A percentile compares a stretch with the other conserved stretches of the same genome.
Conservation (phyloP, 768 basidiomycete genomes). For the Amanita subjunquillea region DNA sequence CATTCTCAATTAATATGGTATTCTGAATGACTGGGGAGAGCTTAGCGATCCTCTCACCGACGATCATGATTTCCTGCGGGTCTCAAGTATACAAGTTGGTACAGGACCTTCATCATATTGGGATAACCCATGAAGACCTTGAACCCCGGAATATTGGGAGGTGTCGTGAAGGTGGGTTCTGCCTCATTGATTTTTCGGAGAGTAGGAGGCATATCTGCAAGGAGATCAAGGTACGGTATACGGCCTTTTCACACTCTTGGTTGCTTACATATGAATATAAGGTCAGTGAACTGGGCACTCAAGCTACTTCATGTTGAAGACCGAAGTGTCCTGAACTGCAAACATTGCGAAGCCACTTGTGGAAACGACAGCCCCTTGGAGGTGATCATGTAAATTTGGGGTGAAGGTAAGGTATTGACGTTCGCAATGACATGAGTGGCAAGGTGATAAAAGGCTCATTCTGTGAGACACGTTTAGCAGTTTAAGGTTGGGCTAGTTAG, state of each 20-base stretch:
- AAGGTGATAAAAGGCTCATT: too few species aligned
- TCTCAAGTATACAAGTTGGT: constrained; percentile 12
- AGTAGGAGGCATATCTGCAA: constrained; percentile 10
- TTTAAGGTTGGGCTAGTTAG: too few species aligned
- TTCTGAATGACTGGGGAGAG: constrained; percentile 12
- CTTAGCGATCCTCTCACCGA: constrained; percentile 8
- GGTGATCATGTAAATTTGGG: too few species aligned
- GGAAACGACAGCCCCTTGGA: constrained; percentile 8
- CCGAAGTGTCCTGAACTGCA: constrained; percentile 12
- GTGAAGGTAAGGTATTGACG: too few species aligned
- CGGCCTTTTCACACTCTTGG: constrained; percentile 1
- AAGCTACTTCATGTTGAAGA: constrained; percentile 5
- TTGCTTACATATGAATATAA: background rate
- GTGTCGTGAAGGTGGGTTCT: constrained; percentile 10
- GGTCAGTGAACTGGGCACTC: background rate
- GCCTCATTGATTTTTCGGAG: constrained; percentile 12
- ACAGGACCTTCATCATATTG: constrained; percentile 11
- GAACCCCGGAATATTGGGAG: constrained; percentile 12
- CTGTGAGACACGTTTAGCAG: too few species aligned
- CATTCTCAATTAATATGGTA: constrained; percentile 12
- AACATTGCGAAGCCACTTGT: constrained; percentile 13
- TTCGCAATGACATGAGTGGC: too few species aligned
- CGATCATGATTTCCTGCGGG: constrained; percentile 11
- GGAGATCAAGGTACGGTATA: constrained; percentile 6
- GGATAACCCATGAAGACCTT: constrained; percentile 12